These are phyloP conservation scores for Cladosporium sp. DNA, from an alignment of 2,329 filamentous ascomycete species.

Conservation along the genomic window DNA sequence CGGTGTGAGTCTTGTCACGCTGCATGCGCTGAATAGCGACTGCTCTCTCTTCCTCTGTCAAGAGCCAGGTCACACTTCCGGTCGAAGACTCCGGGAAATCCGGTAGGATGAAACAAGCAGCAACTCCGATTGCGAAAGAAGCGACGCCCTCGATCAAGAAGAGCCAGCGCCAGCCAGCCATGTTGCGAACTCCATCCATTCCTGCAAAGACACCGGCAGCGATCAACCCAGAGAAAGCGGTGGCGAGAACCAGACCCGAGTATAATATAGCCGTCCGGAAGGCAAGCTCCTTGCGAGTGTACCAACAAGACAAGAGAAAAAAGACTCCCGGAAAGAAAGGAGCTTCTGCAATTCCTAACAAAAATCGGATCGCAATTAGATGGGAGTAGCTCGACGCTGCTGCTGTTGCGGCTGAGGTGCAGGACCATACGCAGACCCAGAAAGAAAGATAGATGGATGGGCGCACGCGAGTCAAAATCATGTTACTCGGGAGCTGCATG, in stretches of 20 bases:
- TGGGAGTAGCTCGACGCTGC: constrained; percentile 22
- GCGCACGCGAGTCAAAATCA: constrained; percentile 41
- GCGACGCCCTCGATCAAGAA: neutral
- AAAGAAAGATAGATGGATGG: constrained; percentile 39
- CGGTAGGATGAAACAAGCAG: constrained; percentile 56
- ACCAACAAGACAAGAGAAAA: constrained; percentile 29
- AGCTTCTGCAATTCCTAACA: constrained; percentile 3
- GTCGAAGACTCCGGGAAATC: constrained; percentile 50
- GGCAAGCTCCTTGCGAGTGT: constrained; percentile 31
- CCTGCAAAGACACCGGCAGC: constrained; percentile 27
- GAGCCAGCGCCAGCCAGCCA: neutral
- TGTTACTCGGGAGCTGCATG: constrained; percentile 40
- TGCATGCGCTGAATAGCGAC: constrained; percentile 15
- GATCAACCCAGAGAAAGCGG: constrained; percentile 6
- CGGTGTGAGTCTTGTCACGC: constrained; percentile 43
- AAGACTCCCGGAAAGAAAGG: too few relatives aligned
- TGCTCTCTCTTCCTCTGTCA: constrained; percentile 34
- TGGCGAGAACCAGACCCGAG: constrained; percentile 3
- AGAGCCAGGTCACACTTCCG: constrained; percentile 36
- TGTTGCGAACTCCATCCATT: constrained; percentile 59
- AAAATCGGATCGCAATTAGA: constrained; percentile 21
- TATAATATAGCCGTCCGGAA: constrained; percentile 1
- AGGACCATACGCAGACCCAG: constrained; percentile 30
- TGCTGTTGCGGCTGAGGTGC: constrained; percentile 19
- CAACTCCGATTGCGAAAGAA: constrained; percentile 57